phyloP scores from a whole-genome alignment of 176 grass and related monocot species.

The Saccharum officinarum region DNA sequence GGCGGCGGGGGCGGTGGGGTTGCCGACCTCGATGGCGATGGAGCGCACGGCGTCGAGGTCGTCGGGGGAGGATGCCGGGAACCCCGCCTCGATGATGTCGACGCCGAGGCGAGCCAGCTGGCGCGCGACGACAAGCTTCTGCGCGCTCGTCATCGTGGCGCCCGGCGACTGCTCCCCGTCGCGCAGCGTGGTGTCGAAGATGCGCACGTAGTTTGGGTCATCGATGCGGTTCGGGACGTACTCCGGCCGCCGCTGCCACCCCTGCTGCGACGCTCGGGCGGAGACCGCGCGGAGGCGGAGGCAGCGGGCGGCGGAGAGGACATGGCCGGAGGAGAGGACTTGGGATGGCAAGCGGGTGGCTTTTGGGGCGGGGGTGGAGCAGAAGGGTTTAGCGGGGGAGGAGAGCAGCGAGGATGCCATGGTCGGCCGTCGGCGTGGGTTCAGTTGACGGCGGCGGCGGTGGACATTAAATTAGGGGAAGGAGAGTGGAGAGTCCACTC shows the following conservation, averaged over 20 bases:
- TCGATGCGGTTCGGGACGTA: slow-evolving; percentile 60
- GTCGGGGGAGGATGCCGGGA: slow-evolving; percentile 85
- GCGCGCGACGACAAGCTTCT: slow-evolving; percentile 82
- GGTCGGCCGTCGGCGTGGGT: background rate
- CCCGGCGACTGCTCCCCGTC: slow-evolving; percentile 94
- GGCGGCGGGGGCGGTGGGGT: slow-evolving; percentile 22
- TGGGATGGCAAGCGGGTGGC: background rate
- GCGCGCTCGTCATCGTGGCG: slow-evolving; percentile 82
- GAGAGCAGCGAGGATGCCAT: slow-evolving; percentile 53
- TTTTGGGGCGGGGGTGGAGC: background rate
- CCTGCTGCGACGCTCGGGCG: background rate
- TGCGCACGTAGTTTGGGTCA: slow-evolving; percentile 80
- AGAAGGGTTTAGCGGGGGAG: slow-evolving; percentile 31
- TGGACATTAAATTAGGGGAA: background rate
- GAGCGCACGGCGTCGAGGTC: slow-evolving; percentile 94
- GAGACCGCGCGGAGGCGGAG: background rate
- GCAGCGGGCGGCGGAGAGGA: background rate
- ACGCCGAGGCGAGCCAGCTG: slow-evolving; percentile 85
- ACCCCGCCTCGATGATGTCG: slow-evolving; percentile 91
- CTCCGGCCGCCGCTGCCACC: slow-evolving; percentile 19
- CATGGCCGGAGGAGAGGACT: background rate
- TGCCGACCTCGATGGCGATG: slow-evolving; percentile 89
- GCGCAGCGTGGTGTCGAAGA: slow-evolving; percentile 94
- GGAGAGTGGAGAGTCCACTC: no score
- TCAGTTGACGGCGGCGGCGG: background rate